Evolutionary conservation across 495 filamentous ascomycete species (phyloP), one percentile per base, ranked within the genome.

Genomic region (Aspergillus carlsbadensis): DNA sequence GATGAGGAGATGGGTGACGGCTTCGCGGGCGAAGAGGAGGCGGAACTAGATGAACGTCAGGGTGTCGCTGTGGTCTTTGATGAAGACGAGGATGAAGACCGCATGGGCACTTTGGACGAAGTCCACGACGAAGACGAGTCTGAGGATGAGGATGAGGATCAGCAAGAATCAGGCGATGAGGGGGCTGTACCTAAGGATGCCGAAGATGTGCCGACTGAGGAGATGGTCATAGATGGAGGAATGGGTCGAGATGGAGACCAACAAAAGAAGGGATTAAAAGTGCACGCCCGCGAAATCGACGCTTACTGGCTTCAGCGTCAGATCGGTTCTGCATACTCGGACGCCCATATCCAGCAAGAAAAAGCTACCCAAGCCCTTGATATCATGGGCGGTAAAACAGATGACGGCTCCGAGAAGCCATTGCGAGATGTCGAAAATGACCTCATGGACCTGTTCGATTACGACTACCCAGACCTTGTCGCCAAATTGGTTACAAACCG

Each of bases 11-110:
- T 92, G 85, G 88, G 81, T 24, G 82, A 77, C 22, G 82, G 70
- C 7, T 77, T 86, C 43, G 85, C 81, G 10, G 77, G 66, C 8
- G 80, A 82, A 50, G 84, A 79, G 6, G 87, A 77, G 35, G 86
- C 76, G 26, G 91, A 96, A 64, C 81, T 96, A 37, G 95, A 96
- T 64, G 94, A 97, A 57, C 84, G 89, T 43, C 91, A 98, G 69
- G 94, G 94, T 77, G 93, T 99, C 21, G 94, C 94, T 21, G 94
- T 99, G 50, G 92, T 96, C 44, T 99, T 99, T 65, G 92, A 96
- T 54, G 88, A 93, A 53, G 93, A 98, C 44, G 92, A 96, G 49
- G 89, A 91, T 31, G 93, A 96, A 46, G 88, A 90, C 55, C 90
- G 84, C 31, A 81, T 81, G 52, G 81, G 82, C 39, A 80, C 87